These are phyloP conservation scores for Tarenaya hassleriana DNA, from an alignment of 345 rosid species.

Conservation along the genomic window DNA sequence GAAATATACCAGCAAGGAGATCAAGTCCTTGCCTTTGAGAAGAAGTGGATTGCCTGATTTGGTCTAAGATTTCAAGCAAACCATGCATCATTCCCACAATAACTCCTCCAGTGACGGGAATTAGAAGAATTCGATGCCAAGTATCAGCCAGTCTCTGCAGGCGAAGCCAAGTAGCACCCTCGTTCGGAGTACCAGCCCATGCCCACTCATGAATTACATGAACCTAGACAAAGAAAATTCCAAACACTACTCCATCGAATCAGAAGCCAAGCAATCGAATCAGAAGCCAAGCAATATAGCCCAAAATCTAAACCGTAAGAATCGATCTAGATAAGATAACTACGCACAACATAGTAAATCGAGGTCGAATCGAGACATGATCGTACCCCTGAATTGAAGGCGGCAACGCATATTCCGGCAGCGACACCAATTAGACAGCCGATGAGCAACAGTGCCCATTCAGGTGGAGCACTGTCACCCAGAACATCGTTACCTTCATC, in stretches of 20 bases:
- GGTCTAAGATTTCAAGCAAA: constrained; percentile 77
- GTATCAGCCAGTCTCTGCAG: constrained; percentile 78
- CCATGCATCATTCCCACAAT: constrained; percentile 99
- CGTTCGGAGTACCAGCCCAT: constrained; percentile 97
- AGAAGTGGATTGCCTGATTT: constrained; percentile 69
- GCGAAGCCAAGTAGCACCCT: constrained; percentile 98
- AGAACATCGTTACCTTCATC: constrained; percentile 40
- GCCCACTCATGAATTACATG: constrained; percentile 95
- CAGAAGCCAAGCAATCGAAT: constrained; percentile 16
- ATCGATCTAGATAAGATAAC: background rate
- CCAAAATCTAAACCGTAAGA: background rate
- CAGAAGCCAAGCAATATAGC: no score
- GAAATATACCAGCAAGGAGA: constrained; percentile 77
- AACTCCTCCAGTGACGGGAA: constrained; percentile 94
- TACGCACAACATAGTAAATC: background rate
- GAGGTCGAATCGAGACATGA: constrained; percentile 9
- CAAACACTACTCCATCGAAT: constrained; percentile 22
- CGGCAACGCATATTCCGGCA: constrained; percentile 85
- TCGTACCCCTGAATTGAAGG: constrained; percentile 76
- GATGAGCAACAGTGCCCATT: constrained; percentile 87
- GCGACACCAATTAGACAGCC: constrained; percentile 91
- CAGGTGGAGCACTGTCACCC: constrained; percentile 82
- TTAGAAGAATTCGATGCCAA: constrained; percentile 92
- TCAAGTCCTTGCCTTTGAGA: constrained; percentile 73
- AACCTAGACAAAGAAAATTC: constrained; percentile 43